Percentiles rank a stretch among this genome's conserved stretches.
These are phyloP conservation scores for Pseudogymnoascus sp. DNA, from an alignment of 2,329 filamentous ascomycete species.

Conservation along the genomic window DNA sequence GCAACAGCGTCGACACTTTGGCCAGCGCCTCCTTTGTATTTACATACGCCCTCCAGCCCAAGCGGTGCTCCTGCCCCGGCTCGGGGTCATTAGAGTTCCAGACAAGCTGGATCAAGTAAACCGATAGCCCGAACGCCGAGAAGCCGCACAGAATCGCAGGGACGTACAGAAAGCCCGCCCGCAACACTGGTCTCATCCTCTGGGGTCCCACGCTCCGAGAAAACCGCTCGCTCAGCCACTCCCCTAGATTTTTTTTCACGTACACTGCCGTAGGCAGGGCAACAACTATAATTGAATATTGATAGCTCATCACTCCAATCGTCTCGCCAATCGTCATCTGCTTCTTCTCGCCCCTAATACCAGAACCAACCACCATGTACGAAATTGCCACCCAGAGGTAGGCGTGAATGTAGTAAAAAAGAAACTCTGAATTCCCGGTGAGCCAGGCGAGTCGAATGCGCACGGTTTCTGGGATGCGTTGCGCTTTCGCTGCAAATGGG, in stretches of 20 bases:
- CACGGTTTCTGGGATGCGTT: background rate
- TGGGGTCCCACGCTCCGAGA: background rate
- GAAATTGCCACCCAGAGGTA: background rate
- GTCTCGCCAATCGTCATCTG: background rate
- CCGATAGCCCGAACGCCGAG: background rate
- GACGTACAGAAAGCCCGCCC: background rate
- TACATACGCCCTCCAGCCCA: background rate
- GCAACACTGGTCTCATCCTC: background rate
- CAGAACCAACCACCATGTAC: background rate
- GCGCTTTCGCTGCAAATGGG: background rate
- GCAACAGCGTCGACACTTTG: background rate
- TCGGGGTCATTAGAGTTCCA: background rate
- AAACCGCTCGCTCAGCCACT: background rate
- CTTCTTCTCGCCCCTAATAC: background rate
- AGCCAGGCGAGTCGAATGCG: background rate
- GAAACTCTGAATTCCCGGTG: background rate
- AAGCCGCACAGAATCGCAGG: background rate
- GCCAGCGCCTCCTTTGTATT: background rate
- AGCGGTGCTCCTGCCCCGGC: background rate
- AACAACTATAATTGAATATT: background rate
- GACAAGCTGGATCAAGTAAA: background rate
- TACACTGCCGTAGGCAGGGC: background rate
- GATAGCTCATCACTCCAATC: background rate
- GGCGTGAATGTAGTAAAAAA: background rate
- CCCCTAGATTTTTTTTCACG: background rate